phyloP scores from a whole-genome alignment of 257 asterid genomes.

The Leptodermis oblonga region DNA sequence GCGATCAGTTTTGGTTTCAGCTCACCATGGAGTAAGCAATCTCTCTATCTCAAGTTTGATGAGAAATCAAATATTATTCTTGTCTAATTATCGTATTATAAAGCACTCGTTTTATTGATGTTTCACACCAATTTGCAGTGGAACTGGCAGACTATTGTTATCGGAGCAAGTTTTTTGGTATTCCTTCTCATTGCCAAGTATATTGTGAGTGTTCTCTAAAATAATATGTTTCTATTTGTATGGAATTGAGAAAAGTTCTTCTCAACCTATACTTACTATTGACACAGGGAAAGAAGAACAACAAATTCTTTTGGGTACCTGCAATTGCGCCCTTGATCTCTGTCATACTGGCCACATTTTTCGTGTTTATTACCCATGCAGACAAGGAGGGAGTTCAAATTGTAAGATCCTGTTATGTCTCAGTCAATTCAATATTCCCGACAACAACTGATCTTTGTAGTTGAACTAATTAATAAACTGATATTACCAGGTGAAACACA shows the following conservation, averaged over 20 bases:
- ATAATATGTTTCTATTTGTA: not conserved
- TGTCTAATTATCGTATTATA: not conserved
- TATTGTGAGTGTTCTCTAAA: constrained; percentile 23
- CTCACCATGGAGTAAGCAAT: constrained; percentile 46
- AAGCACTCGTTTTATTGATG: not conserved
- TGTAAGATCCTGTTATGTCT: constrained; percentile 38
- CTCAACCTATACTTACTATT: constrained; percentile 11
- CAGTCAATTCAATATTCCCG: not conserved
- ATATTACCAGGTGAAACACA: constrained; percentile 61
- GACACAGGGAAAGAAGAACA: constrained; percentile 74
- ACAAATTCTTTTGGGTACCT: constrained; percentile 71
- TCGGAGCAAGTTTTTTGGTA: constrained; percentile 61
- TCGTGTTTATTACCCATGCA: constrained; percentile 69
- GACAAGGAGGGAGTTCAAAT: constrained; percentile 72
- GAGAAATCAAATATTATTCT: not conserved
- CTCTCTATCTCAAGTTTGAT: not conserved
- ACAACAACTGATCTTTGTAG: not conserved
- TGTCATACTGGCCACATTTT: constrained; percentile 66
- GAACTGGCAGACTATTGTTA: constrained; percentile 68
- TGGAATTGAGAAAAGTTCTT: not conserved
- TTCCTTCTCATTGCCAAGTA: constrained; percentile 66
- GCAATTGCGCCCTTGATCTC: constrained; percentile 86
- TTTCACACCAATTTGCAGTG: constrained; percentile 48
- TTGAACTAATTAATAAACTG: not conserved
- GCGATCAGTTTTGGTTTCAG: constrained; percentile 52